Evolutionary conservation across 371 early-diverging fungal species (phyloP), one percentile per base, ranked within the genome.

Genomic region (Apophysomyces variabilis): DNA sequence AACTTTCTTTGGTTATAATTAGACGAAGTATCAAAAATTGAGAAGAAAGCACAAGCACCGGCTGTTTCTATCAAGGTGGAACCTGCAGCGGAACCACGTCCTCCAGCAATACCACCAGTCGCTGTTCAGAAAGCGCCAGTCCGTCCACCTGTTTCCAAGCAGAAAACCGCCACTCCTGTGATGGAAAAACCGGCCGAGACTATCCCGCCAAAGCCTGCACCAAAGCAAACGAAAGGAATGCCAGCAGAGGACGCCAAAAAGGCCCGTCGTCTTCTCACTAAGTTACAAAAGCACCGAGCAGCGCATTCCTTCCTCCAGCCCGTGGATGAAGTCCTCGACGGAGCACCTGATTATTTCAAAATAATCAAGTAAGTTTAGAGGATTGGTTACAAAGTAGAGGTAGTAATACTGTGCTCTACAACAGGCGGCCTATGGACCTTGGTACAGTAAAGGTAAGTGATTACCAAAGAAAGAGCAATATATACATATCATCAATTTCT

Each of bases 381-480:
- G 64, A 56, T 38, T 60, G 57, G 38, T 57, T n/a, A 26, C 26
- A 18, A n/a, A 36, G 35, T n/a, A 6, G 41, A 41, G 1, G 21
- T 21, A 11, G 9, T 50, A 21, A 50, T 9, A 16, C 16, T 4
- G 14, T 62, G 18, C 16, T 54, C 37, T 8, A 18, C 36, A 26
- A n/a, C 71, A 96, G 91, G 69, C 72, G 89, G 63, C 99, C 99
- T 9, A 99, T 99, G 98, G 99, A 99, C 73, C 66, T 98, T 37
- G 82, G 89, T 18, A 96, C 96, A 7, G 89, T 98, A 45, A 87
- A 87, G 66, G 66, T 66, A 60, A 50, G 36, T 26, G 3, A 9
- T 4, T 8, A 21, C 5, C 6, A 1, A 37, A 43, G 16, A 43
- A 16, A n/a, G 8, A 21, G 21, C n/a, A 50, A 18, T 50, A 8